Evolutionary conservation across 2,329 filamentous ascomycete genomes (phyloP).

Genomic region (Camillea tinctor): DNA sequence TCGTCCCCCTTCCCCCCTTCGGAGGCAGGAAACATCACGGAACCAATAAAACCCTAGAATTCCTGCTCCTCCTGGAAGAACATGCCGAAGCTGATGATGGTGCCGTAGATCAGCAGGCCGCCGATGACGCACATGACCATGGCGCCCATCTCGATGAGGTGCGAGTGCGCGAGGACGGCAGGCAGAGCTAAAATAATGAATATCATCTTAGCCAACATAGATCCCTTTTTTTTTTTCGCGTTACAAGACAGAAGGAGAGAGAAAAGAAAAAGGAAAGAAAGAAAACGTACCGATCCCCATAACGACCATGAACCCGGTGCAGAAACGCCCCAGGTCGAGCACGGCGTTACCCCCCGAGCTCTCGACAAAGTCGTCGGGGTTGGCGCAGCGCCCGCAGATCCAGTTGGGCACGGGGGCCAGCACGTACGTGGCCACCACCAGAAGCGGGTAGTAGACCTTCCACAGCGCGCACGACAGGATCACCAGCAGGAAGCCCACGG

Average conservation of each 20-base stretch:
- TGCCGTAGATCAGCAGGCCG: constrained; percentile 92
- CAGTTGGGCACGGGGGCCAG: constrained; percentile 94
- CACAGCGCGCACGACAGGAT: constrained; percentile 96
- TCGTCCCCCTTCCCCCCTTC: too few species aligned
- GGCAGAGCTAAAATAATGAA: constrained; percentile 83
- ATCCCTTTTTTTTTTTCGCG: constrained; percentile 1
- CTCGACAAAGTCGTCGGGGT: constrained; percentile 92
- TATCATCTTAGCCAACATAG: too few species aligned
- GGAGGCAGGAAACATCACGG: too few species aligned
- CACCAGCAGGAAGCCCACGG: constrained; percentile 96
- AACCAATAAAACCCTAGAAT: constrained; percentile 69
- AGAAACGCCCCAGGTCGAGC: constrained; percentile 91
- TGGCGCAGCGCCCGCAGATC: constrained; percentile 85
- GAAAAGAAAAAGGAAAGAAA: constrained; percentile 4
- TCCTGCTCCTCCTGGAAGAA: constrained; percentile 99
- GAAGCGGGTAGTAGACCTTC: constrained; percentile 89
- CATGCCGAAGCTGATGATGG: constrained; percentile 96
- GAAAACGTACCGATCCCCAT: constrained; percentile 87
- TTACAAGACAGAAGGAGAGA: not conserved
- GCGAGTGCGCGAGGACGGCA: constrained; percentile 81
- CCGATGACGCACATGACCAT: constrained; percentile 96
- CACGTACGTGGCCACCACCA: constrained; percentile 95
- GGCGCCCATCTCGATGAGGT: constrained; percentile 76
- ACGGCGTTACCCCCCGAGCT: constrained; percentile 72
- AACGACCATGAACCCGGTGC: constrained; percentile 91